phyloP scores from a whole-genome alignment of 345 rosid genomes.

The Geranium rotundifolium region DNA sequence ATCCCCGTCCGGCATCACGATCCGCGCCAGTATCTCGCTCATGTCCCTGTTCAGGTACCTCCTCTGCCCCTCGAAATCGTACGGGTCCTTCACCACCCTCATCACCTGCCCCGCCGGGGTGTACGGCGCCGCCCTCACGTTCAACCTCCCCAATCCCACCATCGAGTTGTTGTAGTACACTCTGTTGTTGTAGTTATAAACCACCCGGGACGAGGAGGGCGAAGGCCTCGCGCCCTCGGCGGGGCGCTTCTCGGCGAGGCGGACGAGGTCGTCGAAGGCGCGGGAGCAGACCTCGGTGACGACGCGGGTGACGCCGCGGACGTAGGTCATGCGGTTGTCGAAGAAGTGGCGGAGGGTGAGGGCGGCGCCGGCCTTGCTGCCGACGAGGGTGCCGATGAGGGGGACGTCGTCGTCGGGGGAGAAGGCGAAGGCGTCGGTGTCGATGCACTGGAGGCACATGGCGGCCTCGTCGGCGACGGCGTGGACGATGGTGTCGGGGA shows the following conservation, averaged over 20 bases:
- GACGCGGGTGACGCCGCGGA: constrained; percentile 17
- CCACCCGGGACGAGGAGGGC: too few relatives aligned
- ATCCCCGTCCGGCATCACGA: neutral
- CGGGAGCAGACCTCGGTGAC: constrained; percentile 29
- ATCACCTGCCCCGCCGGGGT: too few relatives aligned
- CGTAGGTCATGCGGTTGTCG: constrained; percentile 18
- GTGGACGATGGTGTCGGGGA: constrained; percentile 23
- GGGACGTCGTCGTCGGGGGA: constrained; percentile 11
- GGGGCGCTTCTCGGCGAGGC: neutral
- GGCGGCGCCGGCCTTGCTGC: neutral
- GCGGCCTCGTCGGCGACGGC: constrained; percentile 40
- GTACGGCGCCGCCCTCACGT: too few relatives aligned
- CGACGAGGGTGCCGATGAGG: constrained; percentile 16
- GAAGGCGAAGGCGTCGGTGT: constrained; percentile 9
- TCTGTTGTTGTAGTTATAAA: too few relatives aligned
- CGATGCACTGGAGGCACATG: constrained; percentile 31
- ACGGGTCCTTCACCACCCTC: too few relatives aligned
- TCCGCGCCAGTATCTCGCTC: neutral
- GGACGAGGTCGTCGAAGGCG: constrained; percentile 38
- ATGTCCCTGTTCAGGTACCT: neutral
- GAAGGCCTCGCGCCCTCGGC: neutral
- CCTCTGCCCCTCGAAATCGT: neutral
- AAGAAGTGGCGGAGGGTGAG: constrained; percentile 26
- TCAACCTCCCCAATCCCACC: too few relatives aligned
- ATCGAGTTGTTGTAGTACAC: too few relatives aligned